Base-by-base conservation (phyloP, 2,329 filamentous ascomycete genomes). In the Daldinia sp. region DNA sequence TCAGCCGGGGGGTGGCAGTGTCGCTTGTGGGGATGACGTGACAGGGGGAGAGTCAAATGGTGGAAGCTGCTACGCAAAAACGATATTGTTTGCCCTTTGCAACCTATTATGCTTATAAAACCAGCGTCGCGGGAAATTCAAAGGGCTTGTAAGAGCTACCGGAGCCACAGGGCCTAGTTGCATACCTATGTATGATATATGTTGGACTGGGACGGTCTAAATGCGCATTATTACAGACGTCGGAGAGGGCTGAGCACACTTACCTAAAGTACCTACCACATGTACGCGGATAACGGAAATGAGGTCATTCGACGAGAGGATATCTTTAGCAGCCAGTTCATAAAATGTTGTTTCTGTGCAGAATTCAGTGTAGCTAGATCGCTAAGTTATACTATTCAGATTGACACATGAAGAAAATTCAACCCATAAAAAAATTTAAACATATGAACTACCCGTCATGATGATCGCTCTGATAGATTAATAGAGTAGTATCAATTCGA, bases 21-120 rank as follows among this genome's bases (percentile, higher is more conserved):
- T 58, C 59, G 53, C 50, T 56, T 58, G 52, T 61, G 62, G 65
- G 65, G 63, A 66, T 63, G 65, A 65, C 45, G 45, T 55, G 53
- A 48, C n/a, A 49, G 45, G 59, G 17, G 35, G 55, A 37, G 37
- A 58, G 51, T 37, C 25, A 0, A 21, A 7, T 8, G 25, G 41
- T 19, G 37, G 13, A 41, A 8, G 25, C 47, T 37, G 15, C 34
- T 34, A 15, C 21, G 61, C 30, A 30, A 39, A 25, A 15, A 23
- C 15, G 37, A 50, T 39, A 21, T 47, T 10, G 19, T 13, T 43
- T 32, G 21, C 21, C 25, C 15, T 55, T 37, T 51, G 29, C 29
- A 32, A 43, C 45, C 37, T 39, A 15, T 11, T 4, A 17, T 15
- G 13, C n/a, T 35, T 17, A 1, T 7, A 27, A 0, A 23, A 27